phyloP scores from a whole-genome alignment of 805 yeast genomes.

The Danielia oregonensis region DNA sequence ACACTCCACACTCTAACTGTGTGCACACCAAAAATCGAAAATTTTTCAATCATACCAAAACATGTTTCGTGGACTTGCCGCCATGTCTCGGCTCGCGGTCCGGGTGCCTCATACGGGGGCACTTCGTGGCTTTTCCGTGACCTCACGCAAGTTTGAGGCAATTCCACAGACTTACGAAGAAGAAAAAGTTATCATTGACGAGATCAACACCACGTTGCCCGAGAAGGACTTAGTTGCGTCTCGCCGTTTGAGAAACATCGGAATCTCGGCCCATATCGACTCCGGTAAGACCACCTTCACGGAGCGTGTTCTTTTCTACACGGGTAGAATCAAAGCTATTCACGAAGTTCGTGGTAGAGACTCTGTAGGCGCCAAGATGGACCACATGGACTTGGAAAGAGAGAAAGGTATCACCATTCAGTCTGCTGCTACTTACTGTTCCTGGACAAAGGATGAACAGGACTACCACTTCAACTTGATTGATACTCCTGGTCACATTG shows the following conservation, averaged over 20 bases:
- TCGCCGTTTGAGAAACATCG: constrained; percentile 79
- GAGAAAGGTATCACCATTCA: constrained; percentile 99
- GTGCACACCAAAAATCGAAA: not conserved
- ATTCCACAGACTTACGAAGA: constrained; percentile 57
- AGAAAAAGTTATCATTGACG: constrained; percentile 66
- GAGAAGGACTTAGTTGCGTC: constrained; percentile 52
- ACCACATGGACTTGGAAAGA: constrained; percentile 96
- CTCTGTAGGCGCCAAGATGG: constrained; percentile 99
- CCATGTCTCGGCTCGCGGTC: constrained; percentile 1
- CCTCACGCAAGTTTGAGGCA: constrained; percentile 1
- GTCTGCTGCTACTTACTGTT: constrained; percentile 97
- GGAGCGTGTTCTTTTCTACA: constrained; percentile 92
- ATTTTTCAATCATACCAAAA: not conserved
- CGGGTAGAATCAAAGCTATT: constrained; percentile 95
- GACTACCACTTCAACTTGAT: constrained; percentile 88
- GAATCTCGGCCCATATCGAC: constrained; percentile 97
- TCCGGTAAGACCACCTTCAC: constrained; percentile 98
- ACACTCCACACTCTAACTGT: too few species aligned
- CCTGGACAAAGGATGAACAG: constrained; percentile 76
- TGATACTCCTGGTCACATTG: constrained; percentile 99
- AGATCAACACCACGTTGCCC: constrained; percentile 45
- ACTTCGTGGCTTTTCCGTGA: constrained; percentile 2
- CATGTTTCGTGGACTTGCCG: constrained; percentile 5
- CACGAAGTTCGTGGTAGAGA: constrained; percentile 97
- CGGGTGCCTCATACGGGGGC: not conserved